phyloP scores from a whole-genome alignment of 495 filamentous ascomycete species.

The Lasiosphaeria miniovina region DNA sequence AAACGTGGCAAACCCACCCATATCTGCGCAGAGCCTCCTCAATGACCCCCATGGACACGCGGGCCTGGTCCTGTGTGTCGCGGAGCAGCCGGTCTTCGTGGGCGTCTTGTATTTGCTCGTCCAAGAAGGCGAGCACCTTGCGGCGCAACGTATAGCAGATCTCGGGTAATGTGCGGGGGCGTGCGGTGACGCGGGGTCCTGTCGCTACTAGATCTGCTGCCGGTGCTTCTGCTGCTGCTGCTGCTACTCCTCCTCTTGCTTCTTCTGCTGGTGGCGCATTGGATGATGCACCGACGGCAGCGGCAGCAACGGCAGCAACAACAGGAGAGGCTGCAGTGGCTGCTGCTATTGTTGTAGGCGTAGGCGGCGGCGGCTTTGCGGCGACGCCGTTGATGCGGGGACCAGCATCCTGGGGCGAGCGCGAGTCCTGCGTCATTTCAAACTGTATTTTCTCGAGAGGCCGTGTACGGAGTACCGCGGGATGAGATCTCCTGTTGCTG shows the following conservation, averaged over 20 bases:
- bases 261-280: too few species aligned
- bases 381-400: constrained; percentile 18
- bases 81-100: constrained; percentile 54
- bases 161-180: constrained; percentile 20
- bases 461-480: too few species aligned
- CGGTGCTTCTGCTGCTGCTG: neutral
- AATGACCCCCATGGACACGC: constrained; percentile 67
- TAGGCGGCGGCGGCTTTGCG: neutral
- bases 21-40: constrained; percentile 68
- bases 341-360: constrained; percentile 1
- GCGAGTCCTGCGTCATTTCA: constrained; percentile 19
- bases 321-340: constrained; percentile 1
- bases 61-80: constrained; percentile 69
- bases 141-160: constrained; percentile 49
- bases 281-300: too few species aligned
- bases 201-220: neutral
- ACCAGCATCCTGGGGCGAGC: constrained; percentile 12
- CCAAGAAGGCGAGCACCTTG: constrained; percentile 68
- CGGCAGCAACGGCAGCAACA: too few species aligned
- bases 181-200: neutral
- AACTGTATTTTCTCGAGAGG: neutral
- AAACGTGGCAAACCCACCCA: constrained; percentile 43
- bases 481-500: neutral
- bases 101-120: constrained; percentile 41
- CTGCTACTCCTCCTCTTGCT: too few species aligned